Evolutionary conservation across 176 grass and related monocot species (phyloP), one percentile per base, ranked within the genome.

Genomic region (Eragrostis curvula): DNA sequence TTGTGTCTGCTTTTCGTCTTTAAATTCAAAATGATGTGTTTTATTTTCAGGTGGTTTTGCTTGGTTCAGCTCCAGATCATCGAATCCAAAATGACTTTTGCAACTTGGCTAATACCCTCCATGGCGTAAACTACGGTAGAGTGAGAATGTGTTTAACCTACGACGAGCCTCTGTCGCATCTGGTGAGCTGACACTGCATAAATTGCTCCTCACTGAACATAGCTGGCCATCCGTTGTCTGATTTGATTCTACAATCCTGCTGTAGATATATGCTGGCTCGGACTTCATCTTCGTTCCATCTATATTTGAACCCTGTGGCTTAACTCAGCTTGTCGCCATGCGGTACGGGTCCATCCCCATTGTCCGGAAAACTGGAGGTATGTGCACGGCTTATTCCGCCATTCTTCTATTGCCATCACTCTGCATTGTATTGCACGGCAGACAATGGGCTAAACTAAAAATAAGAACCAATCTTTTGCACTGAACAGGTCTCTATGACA

Each of bases 211-310:
- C 28, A 64, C 32, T 39, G 65, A 20, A 77, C 12, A 24, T 11
- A 51, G 12, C 74, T 79, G 15, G 58, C 43, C 70, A 57, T 29
- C 53, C 52, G n/a, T 15, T 50, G 12, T 74, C 39, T 70, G 79
- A 78, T 32, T 42, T 17, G 21, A 18, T 83, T 61, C 66, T 39
- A 48, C 66, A 23, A 48, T 79, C 41, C 7, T 68, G 13, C 65
- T 67, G 2, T 81, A 98, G 95, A 98, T 94, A 85, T 98, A 98
- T 47, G 88, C 95, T 50, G 95, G 90, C 58, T 83, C 95, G 43
- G 92, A 98, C 84, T 94, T 98, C 75, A 88, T 97, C 66, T 70
- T 97, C 5, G 95, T 98, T 15, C 95, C 95, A 58, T 98, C 95
- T 12, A 79, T 98, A 40, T 98, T 98, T 56, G 95, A 98, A 78